Evolutionary conservation across 345 rosid species (phyloP), one percentile per base, ranked within the genome.

Genomic region (Noccaea caerulescens): DNA sequence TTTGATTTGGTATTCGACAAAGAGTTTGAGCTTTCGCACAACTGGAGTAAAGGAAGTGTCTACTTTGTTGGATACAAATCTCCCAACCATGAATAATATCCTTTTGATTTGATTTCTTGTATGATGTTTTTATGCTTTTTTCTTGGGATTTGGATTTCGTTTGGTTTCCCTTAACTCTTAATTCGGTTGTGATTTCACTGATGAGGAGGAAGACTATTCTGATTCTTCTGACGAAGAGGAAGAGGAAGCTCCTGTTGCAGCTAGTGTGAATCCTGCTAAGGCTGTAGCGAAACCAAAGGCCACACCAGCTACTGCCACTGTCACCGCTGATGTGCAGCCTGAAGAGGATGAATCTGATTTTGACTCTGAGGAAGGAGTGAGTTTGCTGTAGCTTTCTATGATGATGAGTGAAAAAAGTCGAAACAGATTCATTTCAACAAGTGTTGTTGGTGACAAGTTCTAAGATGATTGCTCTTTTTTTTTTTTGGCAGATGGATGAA

Each of bases 1-100:
- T 87, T 81, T 27, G 97, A 91, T 75, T 69, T 91, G 71, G 85
- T 91, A 2, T 88, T 91, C 32, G 89, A 88, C 34, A 78, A 80
- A 46, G 92, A 91, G 73, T 87, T 88, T 77, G 92, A 91, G 76
- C 84, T 91, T 16, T 91, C 91, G 5, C 97, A 91, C 82, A 88
- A 82, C 66, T 88, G 89, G 88, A 84, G 85, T 16, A 75, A 69
- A 57, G 94, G 90, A 42, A 91, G 95, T 34, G 77, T 87, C 12
- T 78, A 73, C 80, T 82, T 90, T 36, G 63, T 75, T 68, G 94
- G 97, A 39, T 90, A 85, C 76, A 72, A 66, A 57, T 27, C 86
- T 58, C 80, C 77, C 16, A 57, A 60, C 63, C 0, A 7, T 10
- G 53, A 50, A 0, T 42, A 36, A 73, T 73, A 73, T 73, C 77